A percentile compares a stretch with the other conserved stretches of the same genome.
These are phyloP conservation scores for Botrytis porri DNA, from an alignment of 2,329 filamentous ascomycete species.

Conservation along the genomic window DNA sequence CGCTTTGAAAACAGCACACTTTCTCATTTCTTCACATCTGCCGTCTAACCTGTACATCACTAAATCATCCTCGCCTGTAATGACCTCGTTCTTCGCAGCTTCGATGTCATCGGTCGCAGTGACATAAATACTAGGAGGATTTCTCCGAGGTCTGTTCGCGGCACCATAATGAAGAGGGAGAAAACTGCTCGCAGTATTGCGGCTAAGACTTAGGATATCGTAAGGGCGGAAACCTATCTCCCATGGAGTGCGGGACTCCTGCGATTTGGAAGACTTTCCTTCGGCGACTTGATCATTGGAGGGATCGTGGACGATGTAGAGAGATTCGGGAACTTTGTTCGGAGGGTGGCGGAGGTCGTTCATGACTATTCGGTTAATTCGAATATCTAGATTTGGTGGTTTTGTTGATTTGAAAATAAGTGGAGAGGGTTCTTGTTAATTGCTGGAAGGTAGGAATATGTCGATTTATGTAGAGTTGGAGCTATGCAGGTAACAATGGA, in stretches of 20 bases:
- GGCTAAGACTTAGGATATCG: background rate
- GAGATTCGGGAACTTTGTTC: background rate
- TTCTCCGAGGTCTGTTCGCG: background rate
- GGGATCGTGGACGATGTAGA: conserved; percentile 2
- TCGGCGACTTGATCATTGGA: background rate
- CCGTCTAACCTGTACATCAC: background rate
- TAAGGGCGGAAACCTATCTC: background rate
- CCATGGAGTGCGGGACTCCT: background rate
- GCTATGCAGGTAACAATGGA: background rate
- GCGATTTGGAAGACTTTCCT: background rate
- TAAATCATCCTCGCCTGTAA: background rate
- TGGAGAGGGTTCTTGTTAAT: background rate
- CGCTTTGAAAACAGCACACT: background rate
- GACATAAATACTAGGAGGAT: background rate
- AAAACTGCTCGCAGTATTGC: background rate
- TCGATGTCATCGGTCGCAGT: background rate
- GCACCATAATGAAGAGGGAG: background rate
- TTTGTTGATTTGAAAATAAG: background rate
- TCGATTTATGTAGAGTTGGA: background rate
- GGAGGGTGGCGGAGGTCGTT: background rate
- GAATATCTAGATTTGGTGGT: too few species aligned
- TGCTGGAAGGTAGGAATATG: too few species aligned
- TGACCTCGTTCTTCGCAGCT: background rate
- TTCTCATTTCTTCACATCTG: background rate
- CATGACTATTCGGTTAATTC: background rate